These are phyloP conservation scores for Solanum chiquidenum DNA, from an alignment of 257 asterid species.

Conservation along the genomic window DNA sequence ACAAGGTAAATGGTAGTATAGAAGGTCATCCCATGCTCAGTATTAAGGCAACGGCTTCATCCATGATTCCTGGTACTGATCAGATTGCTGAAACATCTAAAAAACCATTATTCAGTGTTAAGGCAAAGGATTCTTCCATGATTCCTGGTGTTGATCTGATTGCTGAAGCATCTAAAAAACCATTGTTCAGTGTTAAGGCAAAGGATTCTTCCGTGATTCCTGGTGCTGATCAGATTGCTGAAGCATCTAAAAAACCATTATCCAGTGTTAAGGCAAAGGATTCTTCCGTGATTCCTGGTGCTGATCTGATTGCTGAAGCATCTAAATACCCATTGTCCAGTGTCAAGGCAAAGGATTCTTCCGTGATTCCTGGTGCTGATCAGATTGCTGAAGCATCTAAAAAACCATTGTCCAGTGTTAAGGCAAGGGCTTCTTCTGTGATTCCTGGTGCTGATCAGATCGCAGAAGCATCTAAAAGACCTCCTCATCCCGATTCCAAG, in stretches of 20 bases:
- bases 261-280: slow-evolving; percentile 24
- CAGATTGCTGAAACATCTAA: slow-evolving; percentile 22
- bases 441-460: slow-evolving; percentile 15
- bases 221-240: slow-evolving; percentile 15
- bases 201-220: slow-evolving; percentile 11
- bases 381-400: slow-evolving; percentile 22
- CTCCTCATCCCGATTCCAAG: slow-evolving; percentile 71
- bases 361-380: slow-evolving; percentile 6
- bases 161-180: slow-evolving; percentile 25
- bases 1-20: slow-evolving; percentile 30
- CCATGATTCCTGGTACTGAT: slow-evolving; percentile 6
- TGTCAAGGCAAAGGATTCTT: slow-evolving; percentile 20
- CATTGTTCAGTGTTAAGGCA: slow-evolving; percentile 21
- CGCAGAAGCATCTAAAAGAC: slow-evolving; percentile 24
- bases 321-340: slow-evolving; percentile 22
- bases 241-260: slow-evolving; percentile 24
- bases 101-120: slow-evolving; percentile 22
- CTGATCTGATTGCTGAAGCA: slow-evolving; percentile 17
- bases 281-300: slow-evolving; percentile 5
- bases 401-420: slow-evolving; percentile 22
- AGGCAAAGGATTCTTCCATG: slow-evolving; percentile 16
- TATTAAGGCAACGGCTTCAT: slow-evolving; percentile 20
- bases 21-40: slow-evolving; percentile 23
- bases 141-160: slow-evolving; percentile 11
- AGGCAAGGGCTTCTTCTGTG: slow-evolving; percentile 19